Evolutionary conservation across 495 filamentous ascomycete genomes (phyloP), one percentile per base, ranked within the genome.

Genomic region (Aspergillus indologenus): DNA sequence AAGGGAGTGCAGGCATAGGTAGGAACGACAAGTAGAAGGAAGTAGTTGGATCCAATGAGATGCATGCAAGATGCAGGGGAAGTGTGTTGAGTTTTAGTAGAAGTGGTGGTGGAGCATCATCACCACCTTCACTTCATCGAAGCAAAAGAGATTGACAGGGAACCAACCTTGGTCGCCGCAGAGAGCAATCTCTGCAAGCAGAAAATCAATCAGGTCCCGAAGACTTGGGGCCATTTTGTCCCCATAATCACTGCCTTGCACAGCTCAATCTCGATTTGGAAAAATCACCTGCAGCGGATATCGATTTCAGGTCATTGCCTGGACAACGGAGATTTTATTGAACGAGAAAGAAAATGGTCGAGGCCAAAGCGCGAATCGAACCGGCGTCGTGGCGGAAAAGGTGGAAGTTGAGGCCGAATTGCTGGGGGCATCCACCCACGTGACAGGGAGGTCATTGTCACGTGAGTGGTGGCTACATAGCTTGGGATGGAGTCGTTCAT

Each of bases 151-250:
- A 22, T 56, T 64, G 60, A 65, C 55, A 58, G 48, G 59, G 50
- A 48, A 82, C 88, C 74, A 71, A 92, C 90, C 90, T 76, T 82
- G 78, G 58, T 82, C 81, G 29, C 90, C 89, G 53, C 75, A 76
- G 45, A 87, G 75, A 40, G 89, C 88, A 67, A 93, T 87, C 76
- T 89, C 87, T 19, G 81, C 80, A 47, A 93, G 72, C 49, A 92
- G 72, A 66, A 83, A 85, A 61, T 87, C 81, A 49, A 92, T 84
- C 70, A 94, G 72, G 57, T 83, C 83, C 70, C 91, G 87, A 54
- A 90, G 73, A 59, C 83, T 82, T 52, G 71, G 77, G 54, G 77
- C 83, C 90, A 92, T 92, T 47, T 24, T 68, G 56, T 60, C 34
- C 49, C 60, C 65, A 67, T 71, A 40, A 40, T 40, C 34, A 40